These are phyloP conservation scores for Penicillium paxilli DNA, from an alignment of 495 filamentous ascomycete genomes.

Conservation along the genomic window DNA sequence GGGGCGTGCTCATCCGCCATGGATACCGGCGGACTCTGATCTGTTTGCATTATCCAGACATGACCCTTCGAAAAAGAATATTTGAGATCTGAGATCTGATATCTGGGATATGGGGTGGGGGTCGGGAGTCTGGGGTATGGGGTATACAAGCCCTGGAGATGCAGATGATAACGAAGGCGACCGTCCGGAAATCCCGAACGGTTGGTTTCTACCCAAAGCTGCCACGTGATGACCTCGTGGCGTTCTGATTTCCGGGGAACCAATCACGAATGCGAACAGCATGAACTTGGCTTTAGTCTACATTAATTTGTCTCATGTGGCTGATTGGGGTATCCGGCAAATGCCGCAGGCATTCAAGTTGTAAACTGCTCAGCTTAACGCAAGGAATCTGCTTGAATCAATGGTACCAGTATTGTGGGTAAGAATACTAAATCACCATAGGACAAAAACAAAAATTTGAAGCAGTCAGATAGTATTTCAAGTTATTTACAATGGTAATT, in stretches of 20 bases:
- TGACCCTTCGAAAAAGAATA: conserved; percentile 1
- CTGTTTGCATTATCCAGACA: conserved; percentile 20
- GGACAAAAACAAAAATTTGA: too few species aligned
- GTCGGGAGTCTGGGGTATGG: conserved; percentile 3
- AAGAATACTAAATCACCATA: too few species aligned
- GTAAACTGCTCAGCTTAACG: too few species aligned
- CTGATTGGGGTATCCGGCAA: background rate
- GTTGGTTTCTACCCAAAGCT: background rate
- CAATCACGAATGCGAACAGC: background rate
- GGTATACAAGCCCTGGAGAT: conserved; percentile 4
- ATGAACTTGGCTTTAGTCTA: background rate
- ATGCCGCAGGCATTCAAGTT: too few species aligned
- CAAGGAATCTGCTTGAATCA: too few species aligned
- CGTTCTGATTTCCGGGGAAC: background rate
- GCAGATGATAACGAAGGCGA: conserved; percentile 9
- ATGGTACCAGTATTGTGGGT: too few species aligned
- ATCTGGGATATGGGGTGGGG: too few species aligned
- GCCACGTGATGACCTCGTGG: background rate
- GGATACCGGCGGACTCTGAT: conserved; percentile 6
- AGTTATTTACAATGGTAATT: too few species aligned
- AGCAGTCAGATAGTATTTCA: too few species aligned
- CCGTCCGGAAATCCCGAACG: conserved; percentile 16
- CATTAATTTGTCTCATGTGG: background rate
- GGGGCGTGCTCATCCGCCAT: conserved; percentile 21
- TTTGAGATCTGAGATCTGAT: conserved; percentile 9